Evolutionary conservation across 139 green algal species (phyloP), one percentile per base, ranked within the genome.

Genomic region (Tetradesmus obliquus): DNA sequence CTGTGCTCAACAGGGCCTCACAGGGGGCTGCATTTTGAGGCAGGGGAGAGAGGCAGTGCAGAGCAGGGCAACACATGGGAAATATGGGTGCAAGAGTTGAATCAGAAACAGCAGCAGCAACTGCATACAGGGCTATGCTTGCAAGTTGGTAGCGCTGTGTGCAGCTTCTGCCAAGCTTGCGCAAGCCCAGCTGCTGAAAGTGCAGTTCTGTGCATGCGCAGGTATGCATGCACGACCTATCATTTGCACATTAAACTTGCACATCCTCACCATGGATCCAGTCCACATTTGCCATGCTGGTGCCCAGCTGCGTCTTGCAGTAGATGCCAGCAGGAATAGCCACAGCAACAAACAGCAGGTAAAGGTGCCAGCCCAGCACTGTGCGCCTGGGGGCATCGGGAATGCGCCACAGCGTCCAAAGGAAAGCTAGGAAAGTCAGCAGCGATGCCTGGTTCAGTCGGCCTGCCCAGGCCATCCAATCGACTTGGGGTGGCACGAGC

Each of bases 271-370:
- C 88, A 54, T 91, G 88, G 10, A 91, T 19, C 57, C 79, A 91
- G 45, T 91, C 87, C 17, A 91, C 55, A 55, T 91, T 91, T 0
- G 79, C 54, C 76, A 91, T 86, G 17, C 62, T 85, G 19, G 88
- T 91, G 3, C 76, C 76, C n/a, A 87, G 58, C n/a, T 81, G 24
- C 60, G 76, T 60, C 74, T 87, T 86, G 72, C 55, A 53, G 74
- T 86, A 91, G 6, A 91, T 80, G 88, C 88, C 88, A 17, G 88
- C 88, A 60, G 88, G 79, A 13, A 91, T 80, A 2, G 88, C 88
- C 15, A 91, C 87, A 66, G 74, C 87, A 79, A 91, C 71, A 69
- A 91, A 91, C 7, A 58, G 7, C 22, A 91, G 24, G 54, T 91
- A 91, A 8, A 76, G 4, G 12, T 57, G 32, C 54, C 54, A 91